phyloP scores from a whole-genome alignment of 306 rosid species.

The Dalbergia cultrata region DNA sequence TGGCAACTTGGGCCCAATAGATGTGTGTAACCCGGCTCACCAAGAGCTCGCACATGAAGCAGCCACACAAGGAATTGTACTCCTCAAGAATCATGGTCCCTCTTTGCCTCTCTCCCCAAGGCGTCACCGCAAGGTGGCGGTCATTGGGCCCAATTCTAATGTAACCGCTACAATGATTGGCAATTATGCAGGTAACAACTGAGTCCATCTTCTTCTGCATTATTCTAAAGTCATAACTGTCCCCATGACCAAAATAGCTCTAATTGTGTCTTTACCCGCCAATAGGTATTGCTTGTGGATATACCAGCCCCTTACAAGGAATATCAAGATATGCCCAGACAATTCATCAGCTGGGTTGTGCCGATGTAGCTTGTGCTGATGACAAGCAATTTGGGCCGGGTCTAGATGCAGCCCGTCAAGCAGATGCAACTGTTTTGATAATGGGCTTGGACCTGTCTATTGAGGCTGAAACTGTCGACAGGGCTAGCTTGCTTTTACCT shows the following conservation, averaged over 20 bases:
- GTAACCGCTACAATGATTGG: slow-evolving; percentile 82
- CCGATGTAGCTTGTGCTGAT: slow-evolving; percentile 60
- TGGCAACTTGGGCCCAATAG: slow-evolving; percentile 75
- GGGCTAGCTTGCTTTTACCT: slow-evolving; percentile 68
- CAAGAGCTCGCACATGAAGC: slow-evolving; percentile 83
- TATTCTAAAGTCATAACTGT: background rate
- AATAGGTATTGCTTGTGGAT: slow-evolving; percentile 83
- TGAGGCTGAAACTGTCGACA: slow-evolving; percentile 82
- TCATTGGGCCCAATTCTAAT: slow-evolving; percentile 89
- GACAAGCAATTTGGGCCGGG: slow-evolving; percentile 66
- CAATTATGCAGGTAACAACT: slow-evolving; percentile 81
- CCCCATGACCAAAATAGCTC: background rate
- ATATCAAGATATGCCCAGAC: slow-evolving; percentile 62
- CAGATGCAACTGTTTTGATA: slow-evolving; percentile 73
- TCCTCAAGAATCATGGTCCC: slow-evolving; percentile 74
- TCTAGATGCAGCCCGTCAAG: slow-evolving; percentile 63
- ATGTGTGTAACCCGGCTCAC: slow-evolving; percentile 79
- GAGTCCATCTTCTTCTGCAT: slow-evolving; percentile 4
- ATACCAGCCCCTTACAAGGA: slow-evolving; percentile 81
- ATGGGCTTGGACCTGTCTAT: slow-evolving; percentile 92
- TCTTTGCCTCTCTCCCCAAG: slow-evolving; percentile 67
- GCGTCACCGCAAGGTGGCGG: slow-evolving; percentile 70
- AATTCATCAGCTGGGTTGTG: slow-evolving; percentile 68
- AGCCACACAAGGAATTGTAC: slow-evolving; percentile 85
- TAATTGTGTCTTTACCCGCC: background rate